Conservation (phyloP, 306 rosid genomes). For the Pterocarpus macrocarpus region DNA sequence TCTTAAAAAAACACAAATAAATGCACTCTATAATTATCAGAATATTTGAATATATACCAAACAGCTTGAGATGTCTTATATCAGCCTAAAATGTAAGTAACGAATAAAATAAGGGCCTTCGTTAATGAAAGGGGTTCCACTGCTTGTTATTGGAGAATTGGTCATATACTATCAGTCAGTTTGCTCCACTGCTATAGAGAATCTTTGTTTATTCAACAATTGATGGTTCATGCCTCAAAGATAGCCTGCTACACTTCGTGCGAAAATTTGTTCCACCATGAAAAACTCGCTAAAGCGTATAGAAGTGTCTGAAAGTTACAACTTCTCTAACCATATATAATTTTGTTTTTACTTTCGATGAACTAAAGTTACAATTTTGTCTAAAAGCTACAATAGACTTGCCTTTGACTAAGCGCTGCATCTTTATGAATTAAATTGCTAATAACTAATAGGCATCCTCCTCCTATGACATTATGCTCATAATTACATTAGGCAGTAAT, state of each 20-base stretch:
- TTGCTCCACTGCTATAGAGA: too few species aligned
- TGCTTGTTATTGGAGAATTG: too few species aligned
- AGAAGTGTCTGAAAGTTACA: background rate
- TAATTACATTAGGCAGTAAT: slow-evolving; percentile 20
- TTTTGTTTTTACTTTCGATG: too few species aligned
- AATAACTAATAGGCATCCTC: background rate
- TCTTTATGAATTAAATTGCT: background rate
- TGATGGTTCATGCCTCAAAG: background rate
- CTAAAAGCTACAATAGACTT: too few species aligned
- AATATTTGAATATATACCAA: background rate
- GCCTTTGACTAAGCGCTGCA: too few species aligned
- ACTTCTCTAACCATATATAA: background rate
- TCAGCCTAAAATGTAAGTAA: background rate
- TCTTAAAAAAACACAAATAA: too few species aligned
- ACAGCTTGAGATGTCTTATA: background rate
- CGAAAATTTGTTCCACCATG: background rate
- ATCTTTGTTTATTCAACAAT: too few species aligned
- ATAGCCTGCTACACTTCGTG: background rate
- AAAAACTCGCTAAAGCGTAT: background rate
- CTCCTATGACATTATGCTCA: slow-evolving; percentile 35
- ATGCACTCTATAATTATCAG: background rate
- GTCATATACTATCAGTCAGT: too few species aligned
- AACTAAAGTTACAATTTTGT: too few species aligned
- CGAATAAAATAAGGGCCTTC: slow-evolving; percentile 9
- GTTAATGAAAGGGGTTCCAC: background rate